phyloP scores from a whole-genome alignment of 2,329 filamentous ascomycete species.

The Cyphellophora europaea region DNA sequence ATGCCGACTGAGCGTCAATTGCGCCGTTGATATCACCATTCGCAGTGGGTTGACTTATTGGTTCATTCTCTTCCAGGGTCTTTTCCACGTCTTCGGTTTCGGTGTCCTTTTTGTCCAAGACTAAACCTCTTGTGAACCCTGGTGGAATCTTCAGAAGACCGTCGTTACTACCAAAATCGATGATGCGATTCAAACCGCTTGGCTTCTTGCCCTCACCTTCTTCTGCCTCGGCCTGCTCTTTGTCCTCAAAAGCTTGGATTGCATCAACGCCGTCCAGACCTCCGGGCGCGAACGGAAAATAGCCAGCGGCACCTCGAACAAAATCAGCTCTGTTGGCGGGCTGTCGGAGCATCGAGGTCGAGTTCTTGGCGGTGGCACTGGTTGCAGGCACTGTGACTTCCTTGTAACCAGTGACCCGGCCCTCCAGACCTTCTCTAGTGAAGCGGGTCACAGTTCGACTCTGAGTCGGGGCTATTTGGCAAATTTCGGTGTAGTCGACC shows the following conservation, averaged over 20 bases:
- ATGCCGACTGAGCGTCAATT: slow-evolving; percentile 3
- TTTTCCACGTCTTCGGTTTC: slow-evolving; percentile 63
- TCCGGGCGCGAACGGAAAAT: slow-evolving; percentile 88
- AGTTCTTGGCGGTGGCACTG: slow-evolving; percentile 89
- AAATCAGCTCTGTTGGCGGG: slow-evolving; percentile 83
- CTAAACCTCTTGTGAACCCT: slow-evolving; percentile 69
- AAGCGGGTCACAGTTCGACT: slow-evolving; percentile 93
- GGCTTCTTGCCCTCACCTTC: slow-evolving; percentile 30
- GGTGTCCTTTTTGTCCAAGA: slow-evolving; percentile 54
- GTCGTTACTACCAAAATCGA: slow-evolving; percentile 68
- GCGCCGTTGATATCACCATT: slow-evolving; percentile 14
- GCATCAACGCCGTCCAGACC: slow-evolving; percentile 81
- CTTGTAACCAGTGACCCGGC: slow-evolving; percentile 83
- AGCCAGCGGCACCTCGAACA: slow-evolving; percentile 83
- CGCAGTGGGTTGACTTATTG: slow-evolving; percentile 11
- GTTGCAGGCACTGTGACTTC: slow-evolving; percentile 87
- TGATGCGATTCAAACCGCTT: slow-evolving; percentile 66
- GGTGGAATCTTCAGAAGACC: slow-evolving; percentile 74
- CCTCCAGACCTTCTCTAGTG: slow-evolving; percentile 81
- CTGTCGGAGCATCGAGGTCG: slow-evolving; percentile 77
- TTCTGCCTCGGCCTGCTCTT: slow-evolving; percentile 47
- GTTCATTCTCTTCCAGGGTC: slow-evolving; percentile 39
- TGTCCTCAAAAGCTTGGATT: slow-evolving; percentile 73
- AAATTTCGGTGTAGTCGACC: slow-evolving; percentile 72
- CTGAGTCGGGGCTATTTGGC: slow-evolving; percentile 80